Conservation (phyloP, 306 rosid genomes). For the Castanea crenata region DNA sequence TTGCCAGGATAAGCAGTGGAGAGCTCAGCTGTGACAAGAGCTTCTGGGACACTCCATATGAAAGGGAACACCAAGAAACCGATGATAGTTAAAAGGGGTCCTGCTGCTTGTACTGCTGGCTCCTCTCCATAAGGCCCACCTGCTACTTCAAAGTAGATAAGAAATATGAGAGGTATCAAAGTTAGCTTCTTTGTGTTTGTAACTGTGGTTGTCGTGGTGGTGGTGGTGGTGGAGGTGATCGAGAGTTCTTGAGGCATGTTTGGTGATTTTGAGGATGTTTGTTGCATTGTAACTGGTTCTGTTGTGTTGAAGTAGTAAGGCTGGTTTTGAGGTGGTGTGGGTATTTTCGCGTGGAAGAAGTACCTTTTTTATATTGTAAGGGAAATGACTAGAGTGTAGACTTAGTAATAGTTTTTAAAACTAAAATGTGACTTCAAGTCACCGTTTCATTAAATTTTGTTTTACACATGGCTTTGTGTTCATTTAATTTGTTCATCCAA, state of each 20-base stretch:
- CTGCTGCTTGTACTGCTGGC: conserved; percentile 48
- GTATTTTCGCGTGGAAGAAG: too few species aligned
- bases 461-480: too few species aligned
- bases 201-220: not conserved
- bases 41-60: conserved; percentile 70
- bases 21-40: conserved; percentile 71
- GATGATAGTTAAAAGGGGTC: conserved; percentile 52
- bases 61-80: conserved; percentile 58
- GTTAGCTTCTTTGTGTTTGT: conserved; percentile 31
- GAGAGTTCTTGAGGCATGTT: conserved; percentile 7
- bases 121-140: conserved; percentile 84
- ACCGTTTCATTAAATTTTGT: too few species aligned
- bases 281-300: not conserved
- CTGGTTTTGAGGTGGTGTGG: too few species aligned
- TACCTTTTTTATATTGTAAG: too few species aligned
- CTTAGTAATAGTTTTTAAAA: too few species aligned
- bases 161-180: conserved; percentile 53
- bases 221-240: not conserved
- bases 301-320: not conserved
- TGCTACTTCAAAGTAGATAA: conserved; percentile 66
- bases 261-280: conserved; percentile 2
- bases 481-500: too few species aligned
- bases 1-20: conserved; percentile 61
- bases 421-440: too few species aligned
- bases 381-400: too few species aligned